phyloP scores from a whole-genome alignment of 805 yeast species.

The Kluyveromyces wickerhamii region DNA sequence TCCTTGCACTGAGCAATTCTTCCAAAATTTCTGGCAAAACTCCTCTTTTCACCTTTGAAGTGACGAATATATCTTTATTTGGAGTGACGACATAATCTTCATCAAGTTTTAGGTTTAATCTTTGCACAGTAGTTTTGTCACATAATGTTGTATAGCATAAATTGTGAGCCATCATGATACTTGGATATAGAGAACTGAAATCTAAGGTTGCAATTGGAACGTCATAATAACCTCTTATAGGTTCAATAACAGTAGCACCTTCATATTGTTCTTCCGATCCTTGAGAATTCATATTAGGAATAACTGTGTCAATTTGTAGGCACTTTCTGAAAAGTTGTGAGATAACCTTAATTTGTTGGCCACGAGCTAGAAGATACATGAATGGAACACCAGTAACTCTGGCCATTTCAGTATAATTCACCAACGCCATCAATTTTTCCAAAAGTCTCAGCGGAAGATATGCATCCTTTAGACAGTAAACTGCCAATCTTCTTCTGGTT shows the following conservation, averaged over 20 bases:
- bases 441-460: conserved; percentile 79
- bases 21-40: conserved; percentile 85
- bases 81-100: conserved; percentile 84
- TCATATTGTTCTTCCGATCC: conserved; percentile 92
- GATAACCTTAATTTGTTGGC: conserved; percentile 96
- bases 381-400: conserved; percentile 99
- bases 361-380: conserved; percentile 78
- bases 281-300: conserved; percentile 76
- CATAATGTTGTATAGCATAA: conserved; percentile 88
- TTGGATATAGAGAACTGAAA: conserved; percentile 95
- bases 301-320: conserved; percentile 71
- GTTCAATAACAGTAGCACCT: conserved; percentile 99
- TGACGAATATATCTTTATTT: conserved; percentile 86
- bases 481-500: conserved; percentile 90
- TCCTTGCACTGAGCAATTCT: conserved; percentile 86
- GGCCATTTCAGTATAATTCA: conserved; percentile 98
- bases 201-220: conserved; percentile 97
- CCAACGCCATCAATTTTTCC: conserved; percentile 92
- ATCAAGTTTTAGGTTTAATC: conserved; percentile 53
- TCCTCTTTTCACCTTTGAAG: conserved; percentile 61
- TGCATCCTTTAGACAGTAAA: conserved; percentile 95
- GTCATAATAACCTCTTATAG: conserved; percentile 89
- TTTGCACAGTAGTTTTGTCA: conserved; percentile 57
- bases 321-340: conserved; percentile 95
- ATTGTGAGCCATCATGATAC: conserved; percentile 99